Conservation (phyloP, 1,284 basidiomycete species). For the Melanopsichium pennsylvanicum region DNA sequence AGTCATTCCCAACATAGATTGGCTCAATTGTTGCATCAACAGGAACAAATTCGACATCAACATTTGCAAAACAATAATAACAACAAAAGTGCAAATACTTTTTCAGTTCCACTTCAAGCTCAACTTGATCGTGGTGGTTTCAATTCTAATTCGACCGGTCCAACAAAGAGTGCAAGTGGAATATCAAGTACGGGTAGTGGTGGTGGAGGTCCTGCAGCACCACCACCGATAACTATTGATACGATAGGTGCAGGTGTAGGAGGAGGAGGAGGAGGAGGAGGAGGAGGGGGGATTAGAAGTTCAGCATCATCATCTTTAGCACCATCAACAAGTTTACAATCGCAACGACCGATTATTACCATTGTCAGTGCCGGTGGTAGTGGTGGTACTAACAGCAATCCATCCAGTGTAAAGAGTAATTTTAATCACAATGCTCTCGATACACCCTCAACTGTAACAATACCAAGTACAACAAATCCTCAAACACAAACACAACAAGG, state of each 20-base stretch:
- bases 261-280: background rate
- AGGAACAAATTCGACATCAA: conserved; percentile 23
- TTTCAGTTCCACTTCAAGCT: no score
- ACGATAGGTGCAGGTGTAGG: conserved; percentile 2
- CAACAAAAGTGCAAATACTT: no score
- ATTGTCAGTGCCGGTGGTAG: conserved; percentile 9
- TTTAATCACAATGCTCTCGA: conserved; percentile 1
- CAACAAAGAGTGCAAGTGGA: no score
- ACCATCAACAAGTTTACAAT: background rate
- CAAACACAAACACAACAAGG: no score
- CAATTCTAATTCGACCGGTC: no score
- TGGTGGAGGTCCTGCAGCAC: conserved; percentile 40
- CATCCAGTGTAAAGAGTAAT: conserved; percentile 8
- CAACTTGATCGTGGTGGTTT: no score
- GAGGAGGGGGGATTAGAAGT: conserved; percentile 1
- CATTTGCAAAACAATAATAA: conserved; percentile 16
- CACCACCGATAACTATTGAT: conserved; percentile 28
- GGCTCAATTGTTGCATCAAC: conserved; percentile 26
- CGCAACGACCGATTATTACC: conserved; percentile 15
- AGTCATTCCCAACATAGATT: conserved; percentile 16
- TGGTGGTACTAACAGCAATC: conserved; percentile 1
- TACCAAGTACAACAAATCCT: background rate
- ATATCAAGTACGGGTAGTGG: no score
- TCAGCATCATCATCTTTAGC: conserved; percentile 12
- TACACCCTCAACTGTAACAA: conserved; percentile 1